Conservation (phyloP, 2,329 filamentous ascomycete species). For the Verticillium longisporum region DNA sequence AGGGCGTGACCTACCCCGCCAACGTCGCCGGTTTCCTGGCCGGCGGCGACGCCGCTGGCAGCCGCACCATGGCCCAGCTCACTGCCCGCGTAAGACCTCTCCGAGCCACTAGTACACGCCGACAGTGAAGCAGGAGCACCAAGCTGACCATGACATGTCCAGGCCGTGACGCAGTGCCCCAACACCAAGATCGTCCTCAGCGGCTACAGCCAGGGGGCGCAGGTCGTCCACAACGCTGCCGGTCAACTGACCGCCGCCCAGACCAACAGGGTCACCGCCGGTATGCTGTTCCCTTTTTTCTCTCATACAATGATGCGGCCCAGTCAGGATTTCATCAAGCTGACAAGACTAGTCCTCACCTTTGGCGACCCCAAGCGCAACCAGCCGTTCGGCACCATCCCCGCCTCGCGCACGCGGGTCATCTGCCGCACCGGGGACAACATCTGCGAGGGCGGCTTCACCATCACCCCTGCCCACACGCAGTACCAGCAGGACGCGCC, state of each 20-base stretch:
- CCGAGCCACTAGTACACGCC: background rate
- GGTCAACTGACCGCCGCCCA: conserved; percentile 25
- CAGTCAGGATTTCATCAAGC: background rate
- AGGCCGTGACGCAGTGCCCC: conserved; percentile 33
- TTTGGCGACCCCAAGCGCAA: conserved; percentile 10
- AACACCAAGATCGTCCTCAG: conserved; percentile 37
- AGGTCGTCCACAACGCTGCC: conserved; percentile 36
- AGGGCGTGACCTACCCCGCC: conserved; percentile 48
- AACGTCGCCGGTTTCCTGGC: conserved; percentile 34
- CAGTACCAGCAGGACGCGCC: conserved; percentile 21
- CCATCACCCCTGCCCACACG: conserved; percentile 18
- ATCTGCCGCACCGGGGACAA: conserved; percentile 24
- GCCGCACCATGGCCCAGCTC: conserved; percentile 27
- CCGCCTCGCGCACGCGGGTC: conserved; percentile 10
- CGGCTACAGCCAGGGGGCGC: conserved; percentile 36
- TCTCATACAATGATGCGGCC: background rate
- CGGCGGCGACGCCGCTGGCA: conserved; percentile 36
- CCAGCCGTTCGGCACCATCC: background rate
- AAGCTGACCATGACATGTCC: conserved; percentile 11
- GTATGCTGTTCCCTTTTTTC: conserved; percentile 5
- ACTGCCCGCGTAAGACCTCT: background rate
- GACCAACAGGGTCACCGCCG: conserved; percentile 19
- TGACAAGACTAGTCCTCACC: conserved; percentile 9
- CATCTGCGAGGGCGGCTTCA: conserved; percentile 20
- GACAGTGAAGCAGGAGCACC: background rate